Conservation (phyloP, 495 filamentous ascomycete genomes). For the Aspergillus sclerotioniger region DNA sequence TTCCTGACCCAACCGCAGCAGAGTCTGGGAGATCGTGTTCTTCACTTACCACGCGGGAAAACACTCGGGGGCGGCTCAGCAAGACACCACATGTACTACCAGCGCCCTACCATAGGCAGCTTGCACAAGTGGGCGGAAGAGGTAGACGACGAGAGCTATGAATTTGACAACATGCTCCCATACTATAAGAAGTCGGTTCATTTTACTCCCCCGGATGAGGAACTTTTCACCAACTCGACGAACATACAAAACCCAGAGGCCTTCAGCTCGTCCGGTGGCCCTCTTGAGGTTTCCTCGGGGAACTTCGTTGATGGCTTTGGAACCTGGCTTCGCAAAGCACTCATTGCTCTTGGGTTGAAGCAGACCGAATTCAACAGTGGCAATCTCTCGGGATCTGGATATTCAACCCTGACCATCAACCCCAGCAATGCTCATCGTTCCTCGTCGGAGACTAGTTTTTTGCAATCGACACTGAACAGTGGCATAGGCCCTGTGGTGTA, state of each 20-base stretch:
- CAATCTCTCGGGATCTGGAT: constrained; percentile 31
- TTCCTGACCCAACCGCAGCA: constrained; percentile 39
- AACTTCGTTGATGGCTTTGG: constrained; percentile 24
- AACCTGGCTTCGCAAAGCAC: constrained; percentile 20
- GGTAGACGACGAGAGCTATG: constrained; percentile 52
- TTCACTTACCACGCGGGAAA: constrained; percentile 33
- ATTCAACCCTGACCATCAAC: constrained; percentile 34
- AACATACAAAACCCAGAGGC: constrained; percentile 25
- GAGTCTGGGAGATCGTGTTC: constrained; percentile 17
- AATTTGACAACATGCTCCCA: constrained; percentile 48
- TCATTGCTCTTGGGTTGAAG: constrained; percentile 34
- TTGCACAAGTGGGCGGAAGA: constrained; percentile 53
- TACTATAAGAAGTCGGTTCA: constrained; percentile 49
- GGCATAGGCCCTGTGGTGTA: constrained; percentile 32
- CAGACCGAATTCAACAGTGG: constrained; percentile 35
- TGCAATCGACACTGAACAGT: constrained; percentile 27
- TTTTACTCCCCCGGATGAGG: constrained; percentile 48
- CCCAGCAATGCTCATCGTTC: constrained; percentile 30
- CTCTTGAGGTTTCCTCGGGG: constrained; percentile 34
- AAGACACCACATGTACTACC: constrained; percentile 47
- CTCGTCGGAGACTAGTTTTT: constrained; percentile 41
- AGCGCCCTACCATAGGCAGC: constrained; percentile 33
- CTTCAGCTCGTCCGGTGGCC: constrained; percentile 29
- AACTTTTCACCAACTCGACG: constrained; percentile 26
- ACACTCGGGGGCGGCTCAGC: constrained; percentile 32